Conservation (phyloP, 2,329 filamentous ascomycete species). For the Leptographium galeiforme region DNA sequence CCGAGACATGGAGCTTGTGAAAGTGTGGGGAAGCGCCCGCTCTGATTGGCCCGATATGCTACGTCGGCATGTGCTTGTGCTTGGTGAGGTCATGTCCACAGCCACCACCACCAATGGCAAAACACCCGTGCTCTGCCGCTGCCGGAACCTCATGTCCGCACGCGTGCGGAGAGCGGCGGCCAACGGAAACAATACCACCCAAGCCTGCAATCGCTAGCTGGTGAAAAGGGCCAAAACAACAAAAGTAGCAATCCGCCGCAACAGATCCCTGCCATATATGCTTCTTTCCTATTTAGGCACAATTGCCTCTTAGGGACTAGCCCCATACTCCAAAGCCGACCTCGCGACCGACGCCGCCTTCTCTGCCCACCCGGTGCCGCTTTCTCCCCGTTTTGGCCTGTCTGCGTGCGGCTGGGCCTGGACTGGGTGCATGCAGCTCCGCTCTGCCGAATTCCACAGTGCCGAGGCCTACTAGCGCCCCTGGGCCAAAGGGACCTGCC, state of each 20-base stretch:
- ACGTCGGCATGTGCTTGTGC: conserved; percentile 4
- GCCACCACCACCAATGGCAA: not conserved
- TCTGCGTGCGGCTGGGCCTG: not conserved
- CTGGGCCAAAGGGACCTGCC: not conserved
- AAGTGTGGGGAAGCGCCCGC: conserved; percentile 15
- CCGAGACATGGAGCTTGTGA: conserved; percentile 14
- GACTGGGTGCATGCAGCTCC: not conserved
- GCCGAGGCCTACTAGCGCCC: conserved; percentile 1
- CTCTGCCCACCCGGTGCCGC: not conserved
- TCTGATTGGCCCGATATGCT: conserved; percentile 7
- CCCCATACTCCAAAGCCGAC: not conserved
- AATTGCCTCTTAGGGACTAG: conserved; percentile 8
- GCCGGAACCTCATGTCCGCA: not conserved
- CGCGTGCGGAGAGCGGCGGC: not conserved
- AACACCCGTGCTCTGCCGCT: not conserved
- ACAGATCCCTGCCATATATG: not conserved
- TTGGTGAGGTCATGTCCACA: not conserved
- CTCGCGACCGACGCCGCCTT: conserved; percentile 1
- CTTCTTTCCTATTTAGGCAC: conserved; percentile 11
- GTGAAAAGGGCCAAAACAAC: no score
- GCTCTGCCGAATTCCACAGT: conserved; percentile 5
- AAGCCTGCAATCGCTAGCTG: not conserved
- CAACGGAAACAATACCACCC: not conserved
- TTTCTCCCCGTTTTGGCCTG: not conserved
- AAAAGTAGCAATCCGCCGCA: no score